These are phyloP conservation scores for Erythrophleum ivorense DNA, from an alignment of 331 rosid species.

Conservation along the genomic window DNA sequence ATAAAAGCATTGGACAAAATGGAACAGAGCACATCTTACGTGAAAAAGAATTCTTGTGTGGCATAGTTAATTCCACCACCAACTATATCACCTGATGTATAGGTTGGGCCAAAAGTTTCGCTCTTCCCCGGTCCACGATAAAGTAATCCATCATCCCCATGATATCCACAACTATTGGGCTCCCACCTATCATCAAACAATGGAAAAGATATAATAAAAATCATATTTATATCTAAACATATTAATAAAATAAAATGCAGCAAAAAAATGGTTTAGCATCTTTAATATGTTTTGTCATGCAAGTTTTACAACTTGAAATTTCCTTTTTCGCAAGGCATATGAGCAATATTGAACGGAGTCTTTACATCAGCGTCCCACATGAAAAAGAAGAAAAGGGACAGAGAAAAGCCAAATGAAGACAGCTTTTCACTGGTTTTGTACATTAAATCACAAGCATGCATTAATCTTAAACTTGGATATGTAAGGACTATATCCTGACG, in stretches of 20 bases:
- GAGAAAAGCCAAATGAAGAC: background rate
- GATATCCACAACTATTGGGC: conserved; percentile 94
- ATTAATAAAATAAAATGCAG: background rate
- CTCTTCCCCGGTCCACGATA: conserved; percentile 81
- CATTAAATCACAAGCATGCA: background rate
- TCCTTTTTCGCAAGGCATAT: background rate
- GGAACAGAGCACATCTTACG: conserved; percentile 58
- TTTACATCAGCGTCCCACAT: background rate
- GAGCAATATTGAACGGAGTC: background rate
- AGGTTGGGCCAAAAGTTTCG: conserved; percentile 87
- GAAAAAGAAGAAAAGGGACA: background rate
- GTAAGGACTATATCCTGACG: background rate
- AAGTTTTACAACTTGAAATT: background rate
- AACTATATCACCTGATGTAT: conserved; percentile 81
- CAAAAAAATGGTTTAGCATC: background rate
- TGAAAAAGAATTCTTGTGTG: conserved; percentile 86
- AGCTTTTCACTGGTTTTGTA: background rate
- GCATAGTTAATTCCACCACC: conserved; percentile 97
- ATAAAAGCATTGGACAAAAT: background rate
- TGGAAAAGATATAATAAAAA: conserved; percentile 17
- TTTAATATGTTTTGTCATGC: background rate
- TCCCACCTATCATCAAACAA: conserved; percentile 73
- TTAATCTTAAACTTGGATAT: background rate
- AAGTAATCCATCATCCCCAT: conserved; percentile 93
- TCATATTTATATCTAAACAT: background rate